Evolutionary conservation across 1,284 basidiomycete genomes (phyloP), one percentile per base, ranked within the genome.

Genomic region (Blastosporella zonata): DNA sequence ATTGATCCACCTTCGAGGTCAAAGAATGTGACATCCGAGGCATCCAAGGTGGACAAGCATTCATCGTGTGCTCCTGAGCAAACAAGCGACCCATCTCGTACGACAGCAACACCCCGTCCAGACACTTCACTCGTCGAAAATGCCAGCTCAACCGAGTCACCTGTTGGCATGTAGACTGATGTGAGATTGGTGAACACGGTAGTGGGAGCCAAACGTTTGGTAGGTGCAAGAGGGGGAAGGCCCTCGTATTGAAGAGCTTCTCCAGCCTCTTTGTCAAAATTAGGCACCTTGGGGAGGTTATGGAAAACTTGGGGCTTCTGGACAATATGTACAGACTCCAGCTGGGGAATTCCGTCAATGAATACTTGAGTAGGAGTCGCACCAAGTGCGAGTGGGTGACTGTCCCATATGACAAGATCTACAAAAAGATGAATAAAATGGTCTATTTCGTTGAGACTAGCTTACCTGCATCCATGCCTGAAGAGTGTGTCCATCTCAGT

Each of bases 401-500:
- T 85, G 57, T 94, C 90, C 92, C 93, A 95, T 3, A 95, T 74
- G 13, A 93, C 90, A n/a, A 95, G 57, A 64, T 94, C 88, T 82
- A 50, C 21, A 37, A 2, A 13, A 29, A 25, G 10, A 17, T 29
- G 27, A 22, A 43, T 36, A 46, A 25, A 21, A n/a, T 8, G 62
- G 81, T 82, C 18, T 68, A 1, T 70, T 69, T 18, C 74, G 67
- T 3, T 38, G n/a, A 12, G 13, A 46, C 2, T 28, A 3, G 58
- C 61, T 56, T 55, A 74, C 73, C 72, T 44, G 73, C 72, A 61
- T 74, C 73, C 61, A 69, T 74, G 17, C 70, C 69, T 71, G 22
- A 7, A 25, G 15, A 37, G 35, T 33, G 15, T 35, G 25, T 34
- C 28, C 21, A 15, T 39, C 25, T 42, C 15, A 41, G 23, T 12